A percentile compares a stretch with the other conserved stretches of the same genome.
Evolutionary conservation across 225 moss, liverwort and hornwort species (phyloP).

Genomic region (Takakia lepidozioides): DNA sequence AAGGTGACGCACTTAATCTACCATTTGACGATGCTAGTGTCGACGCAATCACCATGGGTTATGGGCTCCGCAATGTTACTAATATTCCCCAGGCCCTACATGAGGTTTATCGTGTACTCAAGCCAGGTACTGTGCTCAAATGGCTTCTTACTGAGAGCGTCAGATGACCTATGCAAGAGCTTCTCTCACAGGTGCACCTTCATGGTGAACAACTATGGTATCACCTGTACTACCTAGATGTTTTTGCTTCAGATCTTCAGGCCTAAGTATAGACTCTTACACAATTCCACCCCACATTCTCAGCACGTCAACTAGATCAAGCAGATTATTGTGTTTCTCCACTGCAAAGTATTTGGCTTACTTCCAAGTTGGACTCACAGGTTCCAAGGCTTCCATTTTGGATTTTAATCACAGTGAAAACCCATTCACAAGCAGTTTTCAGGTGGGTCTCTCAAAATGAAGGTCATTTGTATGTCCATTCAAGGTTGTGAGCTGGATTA

Average conservation of each 20-base stretch:
- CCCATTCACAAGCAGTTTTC: constrained; percentile 33
- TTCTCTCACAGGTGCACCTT: not conserved
- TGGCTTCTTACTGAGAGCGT: not conserved
- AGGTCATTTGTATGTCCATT: not conserved
- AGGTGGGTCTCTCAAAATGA: constrained; percentile 23
- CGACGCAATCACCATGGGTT: constrained; percentile 94
- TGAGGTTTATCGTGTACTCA: constrained; percentile 61
- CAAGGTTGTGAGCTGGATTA: too few species aligned
- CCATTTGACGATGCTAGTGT: constrained; percentile 50
- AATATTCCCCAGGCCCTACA: constrained; percentile 56
- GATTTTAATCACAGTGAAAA: constrained; percentile 83
- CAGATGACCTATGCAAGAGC: not conserved
- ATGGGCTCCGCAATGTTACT: constrained; percentile 88
- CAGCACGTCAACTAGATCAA: not conserved
- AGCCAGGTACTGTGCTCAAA: constrained; percentile 26
- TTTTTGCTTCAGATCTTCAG: too few species aligned
- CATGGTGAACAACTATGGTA: not conserved
- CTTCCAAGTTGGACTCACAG: too few species aligned
- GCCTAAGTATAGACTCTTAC: not conserved
- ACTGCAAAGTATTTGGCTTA: too few species aligned
- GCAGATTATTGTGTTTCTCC: too few species aligned
- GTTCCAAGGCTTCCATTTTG: constrained; percentile 58
- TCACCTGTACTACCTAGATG: not conserved
- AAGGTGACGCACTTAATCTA: constrained; percentile 78
- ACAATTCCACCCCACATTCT: not conserved